Conservation (phyloP, 805 yeast genomes). For the Jamesozyma spencerorum region DNA sequence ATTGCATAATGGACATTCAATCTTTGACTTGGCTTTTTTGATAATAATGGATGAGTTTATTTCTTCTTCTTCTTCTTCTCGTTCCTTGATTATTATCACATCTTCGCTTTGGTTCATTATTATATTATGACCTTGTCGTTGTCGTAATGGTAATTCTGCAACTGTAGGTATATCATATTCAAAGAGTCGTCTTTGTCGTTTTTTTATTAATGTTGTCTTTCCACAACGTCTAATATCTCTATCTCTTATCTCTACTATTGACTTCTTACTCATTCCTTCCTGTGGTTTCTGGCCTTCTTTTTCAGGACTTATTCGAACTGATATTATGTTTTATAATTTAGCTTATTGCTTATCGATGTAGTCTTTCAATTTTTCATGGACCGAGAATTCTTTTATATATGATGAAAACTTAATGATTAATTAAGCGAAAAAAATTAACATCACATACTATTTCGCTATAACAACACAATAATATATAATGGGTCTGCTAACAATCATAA, state of each 20-base stretch:
- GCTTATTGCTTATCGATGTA: too few relatives aligned
- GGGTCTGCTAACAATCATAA: constrained; percentile 75
- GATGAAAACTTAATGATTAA: too few relatives aligned
- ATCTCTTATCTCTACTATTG: constrained; percentile 12
- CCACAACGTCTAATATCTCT: constrained; percentile 8
- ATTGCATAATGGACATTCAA: constrained; percentile 46
- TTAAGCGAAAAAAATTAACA: too few relatives aligned
- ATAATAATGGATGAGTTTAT: too few relatives aligned
- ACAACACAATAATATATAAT: too few relatives aligned
- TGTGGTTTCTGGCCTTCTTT: too few relatives aligned
- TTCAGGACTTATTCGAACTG: too few relatives aligned
- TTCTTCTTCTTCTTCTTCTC: not conserved
- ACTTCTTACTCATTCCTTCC: constrained; percentile 6
- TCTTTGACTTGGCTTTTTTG: constrained; percentile 1
- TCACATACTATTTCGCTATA: too few relatives aligned
- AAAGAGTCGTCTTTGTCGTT: constrained; percentile 20
- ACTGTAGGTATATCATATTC: constrained; percentile 23
- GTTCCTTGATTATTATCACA: constrained; percentile 2
- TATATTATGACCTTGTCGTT: constrained; percentile 8
- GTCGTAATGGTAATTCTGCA: constrained; percentile 5
- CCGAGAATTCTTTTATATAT: too few relatives aligned
- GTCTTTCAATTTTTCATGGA: too few relatives aligned
- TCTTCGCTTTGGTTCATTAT: constrained; percentile 10
- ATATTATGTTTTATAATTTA: too few relatives aligned
- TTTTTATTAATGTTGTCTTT: constrained; percentile 3